Conservation (phyloP, 768 basidiomycete species). For the Pleurotus ostreatus region DNA sequence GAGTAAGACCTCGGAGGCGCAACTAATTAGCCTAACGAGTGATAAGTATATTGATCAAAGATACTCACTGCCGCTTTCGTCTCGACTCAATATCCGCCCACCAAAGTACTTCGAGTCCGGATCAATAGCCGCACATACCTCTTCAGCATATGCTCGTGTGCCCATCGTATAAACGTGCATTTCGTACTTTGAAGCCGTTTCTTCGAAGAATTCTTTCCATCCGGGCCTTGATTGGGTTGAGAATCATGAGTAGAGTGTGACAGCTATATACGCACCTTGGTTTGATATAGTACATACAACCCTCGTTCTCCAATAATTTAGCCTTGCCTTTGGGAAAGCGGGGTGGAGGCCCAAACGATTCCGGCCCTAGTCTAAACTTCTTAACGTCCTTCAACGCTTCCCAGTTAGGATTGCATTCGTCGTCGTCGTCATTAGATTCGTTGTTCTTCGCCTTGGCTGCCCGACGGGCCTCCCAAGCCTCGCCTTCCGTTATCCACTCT, state of each 20-base stretch:
- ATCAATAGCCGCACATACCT: conserved; percentile 93
- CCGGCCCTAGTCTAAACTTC: conserved; percentile 84
- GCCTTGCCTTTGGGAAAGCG: conserved; percentile 39
- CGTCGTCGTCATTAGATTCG: conserved; percentile 29
- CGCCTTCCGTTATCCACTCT: conserved; percentile 90
- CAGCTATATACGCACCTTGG: conserved; percentile 62
- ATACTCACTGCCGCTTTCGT: conserved; percentile 91
- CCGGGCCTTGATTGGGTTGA: conserved; percentile 54
- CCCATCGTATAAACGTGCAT: conserved; percentile 99
- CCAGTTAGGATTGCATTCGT: conserved; percentile 89
- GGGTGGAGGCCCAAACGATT: conserved; percentile 50
- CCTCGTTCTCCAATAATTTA: conserved; percentile 67
- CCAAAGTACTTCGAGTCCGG: conserved; percentile 83
- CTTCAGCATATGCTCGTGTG: conserved; percentile 92
- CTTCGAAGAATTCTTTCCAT: conserved; percentile 72
- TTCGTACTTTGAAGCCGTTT: conserved; percentile 79
- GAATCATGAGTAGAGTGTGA: conserved; percentile 10
- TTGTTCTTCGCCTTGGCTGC: conserved; percentile 33
- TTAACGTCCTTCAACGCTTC: conserved; percentile 87
- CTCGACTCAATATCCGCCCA: conserved; percentile 83
- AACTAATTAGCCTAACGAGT: conserved; percentile 11
- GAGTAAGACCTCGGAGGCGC: conserved; percentile 64
- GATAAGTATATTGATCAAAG: neutral
- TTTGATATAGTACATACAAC: conserved; percentile 97
- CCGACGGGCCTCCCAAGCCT: conserved; percentile 70